A percentile compares a stretch with the other conserved stretches of the same genome.
Conservation (phyloP, 768 basidiomycete genomes). For the Rubroboletus pulcherrimus region DNA sequence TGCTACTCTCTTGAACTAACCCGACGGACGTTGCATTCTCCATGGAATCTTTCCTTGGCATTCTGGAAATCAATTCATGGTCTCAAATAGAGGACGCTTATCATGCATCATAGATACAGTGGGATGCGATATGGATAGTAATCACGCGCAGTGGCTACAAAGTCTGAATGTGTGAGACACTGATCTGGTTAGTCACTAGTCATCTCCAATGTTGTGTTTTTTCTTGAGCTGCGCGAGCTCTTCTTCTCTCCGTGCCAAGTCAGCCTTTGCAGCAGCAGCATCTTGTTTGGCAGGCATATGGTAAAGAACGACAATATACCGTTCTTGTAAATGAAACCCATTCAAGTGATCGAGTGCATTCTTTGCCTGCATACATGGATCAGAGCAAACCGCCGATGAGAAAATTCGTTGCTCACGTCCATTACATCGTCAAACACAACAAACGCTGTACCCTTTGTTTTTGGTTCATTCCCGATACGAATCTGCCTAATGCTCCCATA, state of each 20-base stretch:
- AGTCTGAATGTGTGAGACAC: slow-evolving; percentile 8
- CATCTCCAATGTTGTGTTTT: slow-evolving; percentile 80
- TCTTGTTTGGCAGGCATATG: slow-evolving; percentile 98
- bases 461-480: slow-evolving; percentile 86
- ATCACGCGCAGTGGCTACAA: slow-evolving; percentile 4
- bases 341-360: slow-evolving; percentile 96
- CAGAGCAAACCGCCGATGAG: slow-evolving; percentile 4
- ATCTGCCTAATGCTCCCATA: slow-evolving; percentile 97
- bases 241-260: slow-evolving; percentile 86
- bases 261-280: slow-evolving; percentile 88
- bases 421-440: slow-evolving; percentile 96
- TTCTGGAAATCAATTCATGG: slow-evolving; percentile 6
- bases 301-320: slow-evolving; percentile 96
- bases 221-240: slow-evolving; percentile 84
- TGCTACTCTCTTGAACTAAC: slow-evolving; percentile 3
- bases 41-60: slow-evolving; percentile 1
- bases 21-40: slow-evolving; percentile 10
- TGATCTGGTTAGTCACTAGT: slow-evolving; percentile 46
- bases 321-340: slow-evolving; percentile 96
- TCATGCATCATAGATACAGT: slow-evolving; percentile 8
- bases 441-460: slow-evolving; percentile 94
- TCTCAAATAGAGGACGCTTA: slow-evolving; percentile 2
- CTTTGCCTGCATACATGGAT: slow-evolving; percentile 63
- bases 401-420: slow-evolving; percentile 58
- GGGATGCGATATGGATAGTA: background rate